Base-by-base conservation (phyloP, 371 early-diverging fungal species). In the Syncephalis plumigaleata region DNA sequence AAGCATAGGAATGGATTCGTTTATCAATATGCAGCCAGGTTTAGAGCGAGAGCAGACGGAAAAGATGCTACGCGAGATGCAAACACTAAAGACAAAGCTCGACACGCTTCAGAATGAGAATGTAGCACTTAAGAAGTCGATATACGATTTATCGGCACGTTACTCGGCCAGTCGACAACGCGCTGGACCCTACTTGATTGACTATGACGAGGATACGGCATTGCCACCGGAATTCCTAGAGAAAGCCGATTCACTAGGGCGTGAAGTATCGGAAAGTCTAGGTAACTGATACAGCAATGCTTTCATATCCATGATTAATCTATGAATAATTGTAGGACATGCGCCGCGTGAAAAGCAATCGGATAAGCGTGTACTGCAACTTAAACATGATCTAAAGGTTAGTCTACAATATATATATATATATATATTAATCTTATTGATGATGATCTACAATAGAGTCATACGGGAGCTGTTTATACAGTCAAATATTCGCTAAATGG, bases 381-480 rank as follows among this genome's bases (percentile, higher is more conserved):
- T 69, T 27, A 77, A 77, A 53, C 60, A 65, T 37, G 75, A 77
- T 47, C 54, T 77, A 36, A 77, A 77, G 53, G 40, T 40, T 18
- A 16, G 18, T 21, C 40, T 16, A 40, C 15, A 16, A 40, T 15
- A 40, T 7, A 7, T 31, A 31, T 31, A 31, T 31, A 11, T 31
- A 7, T 31, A 11, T 31, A 31, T 7, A 31, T 31, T 5, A 8
- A 16, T 18, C 4, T 15, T 40, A 40, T 7, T 40, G 4, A 15
- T 15, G 15, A 21, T 40, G n/a, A 21, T 40, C 5, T 7, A 18
- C 8, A 8, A 23, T 24, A 18, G 39, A 37, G 95, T 1, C 98
- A 98, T 57, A 79, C 81, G 44, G 97, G 87, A 0, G 94, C 98
- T 2, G 69, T 98, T 39, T 77, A 78, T 49, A 61, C 72, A 3